Evolutionary conservation across 1,139 yeast genomes (phyloP).

Genomic region (Suhomyces chickasaworum): DNA sequence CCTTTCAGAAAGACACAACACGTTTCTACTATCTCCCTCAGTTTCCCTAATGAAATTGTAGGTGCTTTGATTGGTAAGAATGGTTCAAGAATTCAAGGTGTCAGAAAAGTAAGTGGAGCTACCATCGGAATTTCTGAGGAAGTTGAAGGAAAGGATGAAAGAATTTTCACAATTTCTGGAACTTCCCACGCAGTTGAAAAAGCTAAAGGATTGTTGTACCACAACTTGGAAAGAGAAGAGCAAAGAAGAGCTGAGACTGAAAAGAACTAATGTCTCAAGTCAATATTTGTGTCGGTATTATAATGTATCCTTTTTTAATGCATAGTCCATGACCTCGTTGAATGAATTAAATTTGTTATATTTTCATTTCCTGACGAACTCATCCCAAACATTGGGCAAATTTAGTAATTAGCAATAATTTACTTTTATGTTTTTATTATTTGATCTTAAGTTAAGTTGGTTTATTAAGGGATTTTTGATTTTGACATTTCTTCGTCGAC

Average conservation of each 20-base stretch:
- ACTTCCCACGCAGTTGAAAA: slow-evolving; percentile 63
- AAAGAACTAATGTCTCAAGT: slow-evolving; percentile 2
- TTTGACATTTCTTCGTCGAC: slow-evolving; percentile 4
- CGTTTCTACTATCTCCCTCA: slow-evolving; percentile 16
- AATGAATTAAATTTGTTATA: not conserved
- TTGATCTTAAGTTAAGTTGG: slow-evolving; percentile 7
- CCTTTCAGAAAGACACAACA: slow-evolving; percentile 14
- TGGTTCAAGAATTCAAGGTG: slow-evolving; percentile 85
- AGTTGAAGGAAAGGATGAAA: slow-evolving; percentile 62
- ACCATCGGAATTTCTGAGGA: slow-evolving; percentile 77
- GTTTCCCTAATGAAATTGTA: slow-evolving; percentile 79
- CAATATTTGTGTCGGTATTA: not conserved
- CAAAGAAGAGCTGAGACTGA: slow-evolving; percentile 56
- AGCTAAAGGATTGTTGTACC: slow-evolving; percentile 67
- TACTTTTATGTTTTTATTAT: slow-evolving; percentile 3
- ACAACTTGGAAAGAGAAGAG: slow-evolving; percentile 78
- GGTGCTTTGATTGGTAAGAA: slow-evolving; percentile 90
- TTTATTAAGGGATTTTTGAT: slow-evolving; percentile 5
- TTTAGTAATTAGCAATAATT: slow-evolving; percentile 5
- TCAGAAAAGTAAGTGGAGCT: slow-evolving; percentile 79
- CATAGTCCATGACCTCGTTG: slow-evolving; percentile 10
- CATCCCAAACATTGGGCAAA: not conserved
- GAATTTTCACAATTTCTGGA: slow-evolving; percentile 77
- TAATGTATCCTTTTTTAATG: slow-evolving; percentile 5
- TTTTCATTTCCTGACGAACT: not conserved